Conservation (phyloP, 805 yeast species). For the Candida maltosa region DNA sequence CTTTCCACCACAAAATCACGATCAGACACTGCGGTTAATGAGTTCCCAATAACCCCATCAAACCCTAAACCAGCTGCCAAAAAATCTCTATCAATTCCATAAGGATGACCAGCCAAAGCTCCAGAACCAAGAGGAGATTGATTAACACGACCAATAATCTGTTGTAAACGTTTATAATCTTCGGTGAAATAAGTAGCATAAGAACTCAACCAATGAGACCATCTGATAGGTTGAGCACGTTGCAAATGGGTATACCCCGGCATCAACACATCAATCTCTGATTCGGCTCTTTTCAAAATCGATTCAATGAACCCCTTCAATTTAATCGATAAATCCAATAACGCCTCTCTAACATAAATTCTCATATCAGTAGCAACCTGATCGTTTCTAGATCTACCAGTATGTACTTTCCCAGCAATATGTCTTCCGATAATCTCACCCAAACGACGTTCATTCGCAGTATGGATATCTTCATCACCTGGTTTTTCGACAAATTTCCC, state of each 20-base stretch:
- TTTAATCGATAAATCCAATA: constrained; percentile 56
- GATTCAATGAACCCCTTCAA: constrained; percentile 63
- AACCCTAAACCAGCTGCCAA: constrained; percentile 81
- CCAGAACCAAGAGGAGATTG: constrained; percentile 94
- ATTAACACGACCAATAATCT: constrained; percentile 79
- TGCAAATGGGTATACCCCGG: constrained; percentile 99
- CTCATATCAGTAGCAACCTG: constrained; percentile 99
- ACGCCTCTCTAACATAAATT: constrained; percentile 79
- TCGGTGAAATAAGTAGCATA: constrained; percentile 93
- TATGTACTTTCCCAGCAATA: constrained; percentile 96
- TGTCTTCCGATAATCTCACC: constrained; percentile 94
- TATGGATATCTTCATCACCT: constrained; percentile 97
- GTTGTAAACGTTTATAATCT: constrained; percentile 81
- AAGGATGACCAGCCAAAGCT: constrained; percentile 98
- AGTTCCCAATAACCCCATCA: constrained; percentile 86
- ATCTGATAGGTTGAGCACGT: constrained; percentile 98
- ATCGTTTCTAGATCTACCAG: constrained; percentile 98
- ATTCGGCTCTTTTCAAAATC: constrained; percentile 70
- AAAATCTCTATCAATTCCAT: constrained; percentile 94
- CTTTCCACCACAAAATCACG: constrained; percentile 96
- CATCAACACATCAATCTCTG: constrained; percentile 90
- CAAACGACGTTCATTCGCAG: constrained; percentile 96
- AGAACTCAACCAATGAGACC: constrained; percentile 96
- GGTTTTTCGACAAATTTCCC: constrained; percentile 68
- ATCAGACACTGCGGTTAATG: constrained; percentile 94